Evolutionary conservation across 2,329 filamentous ascomycete species (phyloP), one percentile per base, ranked within the genome.

Genomic region (Phialophora verrucosa): DNA sequence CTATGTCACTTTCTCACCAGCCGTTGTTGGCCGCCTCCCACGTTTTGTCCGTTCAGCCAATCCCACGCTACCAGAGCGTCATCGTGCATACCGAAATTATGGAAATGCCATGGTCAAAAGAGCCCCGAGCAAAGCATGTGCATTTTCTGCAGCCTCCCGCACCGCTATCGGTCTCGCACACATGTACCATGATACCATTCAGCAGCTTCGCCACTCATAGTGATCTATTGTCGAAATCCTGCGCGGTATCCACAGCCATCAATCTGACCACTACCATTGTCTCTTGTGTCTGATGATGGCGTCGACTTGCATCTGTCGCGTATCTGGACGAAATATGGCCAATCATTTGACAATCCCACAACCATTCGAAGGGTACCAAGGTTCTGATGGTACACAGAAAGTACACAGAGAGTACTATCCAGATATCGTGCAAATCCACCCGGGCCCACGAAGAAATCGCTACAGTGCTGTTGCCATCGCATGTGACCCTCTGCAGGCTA

Each of bases 61-160:
- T 56, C 62, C 53, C 47, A 35, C 42, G 47, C 35, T 29, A 11
- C 29, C 23, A 62, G 50, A 50, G 59, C 66, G 66, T 69, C 66
- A 69, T 67, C 44, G 47, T 64, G 59, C 62, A 67, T 64, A 62
- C 59, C 38, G 44, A 49, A 17, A n/a, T 32, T 44, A 32, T 63
- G 54, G 50, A 63, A 64, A 64, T 62, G 60, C 65, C 65, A 67
- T 62, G 8, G 27, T 47, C n/a, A 42, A 27, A 17, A 44, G 32
- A 62, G 51, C 49, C 51, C 62, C 42, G 25, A 57, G 55, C 66
- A 64, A 66, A 65, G 59, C 64, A 69, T 66, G 64, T 66, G 64
- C 67, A 20, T 59, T 66, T 66, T 58, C 63, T 58, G 63, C 64
- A 64, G 50, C 56, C 59, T 59, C 32, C 63, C 66, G 59, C 50